These are phyloP conservation scores for Scleromitrula shiraiana DNA, from an alignment of 2,329 filamentous ascomycete genomes.

Conservation along the genomic window DNA sequence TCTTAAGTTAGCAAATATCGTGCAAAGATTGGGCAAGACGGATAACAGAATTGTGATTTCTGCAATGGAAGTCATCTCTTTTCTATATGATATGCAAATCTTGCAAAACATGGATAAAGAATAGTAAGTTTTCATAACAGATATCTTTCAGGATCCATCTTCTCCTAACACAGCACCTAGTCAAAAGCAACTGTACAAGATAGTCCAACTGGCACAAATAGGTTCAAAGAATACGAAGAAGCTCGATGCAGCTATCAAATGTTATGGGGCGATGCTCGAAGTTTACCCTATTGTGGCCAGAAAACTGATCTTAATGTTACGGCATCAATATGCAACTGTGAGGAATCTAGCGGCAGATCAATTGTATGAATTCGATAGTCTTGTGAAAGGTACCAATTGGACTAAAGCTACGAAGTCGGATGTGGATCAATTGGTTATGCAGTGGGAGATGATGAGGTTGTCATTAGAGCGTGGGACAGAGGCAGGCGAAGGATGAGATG, in stretches of 20 bases:
- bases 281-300: background rate
- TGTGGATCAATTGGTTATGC: background rate
- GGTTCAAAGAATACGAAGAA: background rate
- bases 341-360: background rate
- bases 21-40: conserved; percentile 44
- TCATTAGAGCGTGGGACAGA: too few relatives aligned
- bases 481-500: too few relatives aligned
- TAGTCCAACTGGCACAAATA: background rate
- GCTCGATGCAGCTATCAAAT: background rate
- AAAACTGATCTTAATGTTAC: background rate
- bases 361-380: background rate
- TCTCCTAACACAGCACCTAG: background rate
- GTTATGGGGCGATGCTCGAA: background rate
- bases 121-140: background rate
- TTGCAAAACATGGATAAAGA: background rate
- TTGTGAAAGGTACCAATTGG: background rate
- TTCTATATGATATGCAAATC: conserved; percentile 54
- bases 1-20: conserved; percentile 34
- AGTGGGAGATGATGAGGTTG: background rate
- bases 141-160: too few relatives aligned
- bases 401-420: background rate
- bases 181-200: background rate
- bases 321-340: background rate
- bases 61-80: conserved; percentile 67
- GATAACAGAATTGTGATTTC: conserved; percentile 66